Percentiles rank a stretch among this genome's conserved stretches.
phyloP scores from a whole-genome alignment of 768 basidiomycete genomes.

The Tricholoma hemisulphureum region DNA sequence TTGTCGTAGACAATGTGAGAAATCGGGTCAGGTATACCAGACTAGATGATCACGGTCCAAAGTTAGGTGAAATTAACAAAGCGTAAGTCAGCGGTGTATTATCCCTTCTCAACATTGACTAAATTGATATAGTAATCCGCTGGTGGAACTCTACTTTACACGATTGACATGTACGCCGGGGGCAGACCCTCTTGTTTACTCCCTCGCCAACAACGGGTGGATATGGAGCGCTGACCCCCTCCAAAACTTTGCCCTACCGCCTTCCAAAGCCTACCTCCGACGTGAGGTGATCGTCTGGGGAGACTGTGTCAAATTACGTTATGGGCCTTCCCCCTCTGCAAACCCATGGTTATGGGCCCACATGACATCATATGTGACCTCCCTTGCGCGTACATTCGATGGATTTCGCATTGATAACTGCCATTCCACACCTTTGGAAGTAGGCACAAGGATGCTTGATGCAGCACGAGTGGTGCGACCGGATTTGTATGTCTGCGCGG shows the following conservation, averaged over 20 bases:
- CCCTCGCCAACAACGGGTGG: constrained; percentile 98
- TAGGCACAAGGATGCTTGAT: constrained; percentile 95
- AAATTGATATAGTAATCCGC: constrained; percentile 55
- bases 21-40: constrained; percentile 79
- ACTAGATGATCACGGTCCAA: constrained; percentile 81
- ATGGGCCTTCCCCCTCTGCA: constrained; percentile 72
- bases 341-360: constrained; percentile 96
- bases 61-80: constrained; percentile 73
- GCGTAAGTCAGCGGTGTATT: constrained; percentile 44
- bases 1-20: constrained; percentile 70
- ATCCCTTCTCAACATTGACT: not conserved
- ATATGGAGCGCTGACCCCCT: constrained; percentile 97
- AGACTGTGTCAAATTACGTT: constrained; percentile 97
- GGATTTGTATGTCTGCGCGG: constrained; percentile 94
- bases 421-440: constrained; percentile 93
- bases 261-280: constrained; percentile 92
- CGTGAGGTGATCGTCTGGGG: constrained; percentile 98
- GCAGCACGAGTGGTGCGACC: constrained; percentile 85
- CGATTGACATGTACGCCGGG: constrained; percentile 51
- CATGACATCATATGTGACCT: constrained; percentile 81
- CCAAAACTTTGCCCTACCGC: constrained; percentile 87
- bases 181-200: constrained; percentile 57
- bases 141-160: constrained; percentile 93
- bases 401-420: constrained; percentile 99
- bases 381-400: constrained; percentile 81